phyloP scores from a whole-genome alignment of 1,139 yeast genomes.

The Diutina siamensis region DNA sequence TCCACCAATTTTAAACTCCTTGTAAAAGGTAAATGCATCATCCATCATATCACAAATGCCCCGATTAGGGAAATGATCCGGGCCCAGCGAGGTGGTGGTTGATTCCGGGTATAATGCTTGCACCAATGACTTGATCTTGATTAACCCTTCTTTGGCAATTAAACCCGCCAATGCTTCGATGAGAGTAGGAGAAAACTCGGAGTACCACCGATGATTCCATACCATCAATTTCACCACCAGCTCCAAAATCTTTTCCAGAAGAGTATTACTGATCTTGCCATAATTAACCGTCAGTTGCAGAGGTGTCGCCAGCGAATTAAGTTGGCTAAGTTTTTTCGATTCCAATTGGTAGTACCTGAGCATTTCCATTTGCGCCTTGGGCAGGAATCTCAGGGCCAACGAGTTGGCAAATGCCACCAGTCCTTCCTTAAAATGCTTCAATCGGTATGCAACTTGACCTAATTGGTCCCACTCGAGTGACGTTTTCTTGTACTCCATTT shows the following conservation, averaged over 20 bases:
- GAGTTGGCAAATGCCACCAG: constrained; percentile 76
- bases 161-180: constrained; percentile 44
- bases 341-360: constrained; percentile 51
- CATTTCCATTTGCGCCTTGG: constrained; percentile 44
- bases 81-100: constrained; percentile 10
- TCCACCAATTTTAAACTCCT: constrained; percentile 32
- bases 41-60: constrained; percentile 54
- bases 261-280: constrained; percentile 33
- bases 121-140: constrained; percentile 66
- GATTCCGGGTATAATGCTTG: constrained; percentile 52
- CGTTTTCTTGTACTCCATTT: constrained; percentile 62
- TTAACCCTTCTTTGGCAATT: constrained; percentile 66
- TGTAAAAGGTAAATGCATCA: constrained; percentile 38
- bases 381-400: constrained; percentile 49
- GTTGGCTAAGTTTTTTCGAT: constrained; percentile 23
- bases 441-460: constrained; percentile 70
- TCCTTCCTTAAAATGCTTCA: constrained; percentile 72
- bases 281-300: constrained; percentile 14
- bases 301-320: constrained; percentile 14
- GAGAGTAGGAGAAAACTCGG: constrained; percentile 70
- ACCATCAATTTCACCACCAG: constrained; percentile 67
- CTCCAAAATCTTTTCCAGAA: constrained; percentile 56
- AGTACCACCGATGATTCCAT: constrained; percentile 97
- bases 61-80: constrained; percentile 18
- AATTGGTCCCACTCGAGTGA: constrained; percentile 91